A percentile compares a stretch with the other conserved stretches of the same genome.
phyloP scores from a whole-genome alignment of 2,329 filamentous ascomycete species.

The Trichoderma citrinoviride region DNA sequence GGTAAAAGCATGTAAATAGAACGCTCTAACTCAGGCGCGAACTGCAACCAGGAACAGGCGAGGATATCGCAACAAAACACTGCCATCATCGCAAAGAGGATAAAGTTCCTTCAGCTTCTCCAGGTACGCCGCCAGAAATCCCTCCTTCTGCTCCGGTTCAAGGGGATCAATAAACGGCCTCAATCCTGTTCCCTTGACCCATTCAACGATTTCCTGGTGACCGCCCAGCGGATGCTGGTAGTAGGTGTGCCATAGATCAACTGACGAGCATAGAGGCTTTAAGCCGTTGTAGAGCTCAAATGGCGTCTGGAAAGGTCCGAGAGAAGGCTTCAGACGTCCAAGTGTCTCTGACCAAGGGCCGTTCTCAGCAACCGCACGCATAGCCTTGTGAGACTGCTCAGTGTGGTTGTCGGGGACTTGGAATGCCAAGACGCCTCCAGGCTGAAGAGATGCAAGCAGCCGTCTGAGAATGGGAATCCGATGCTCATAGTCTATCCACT shows the following conservation, averaged over 20 bases:
- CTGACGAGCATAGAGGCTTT: constrained; percentile 38
- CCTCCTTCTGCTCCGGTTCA: constrained; percentile 38
- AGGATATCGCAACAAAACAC: constrained; percentile 54
- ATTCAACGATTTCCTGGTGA: constrained; percentile 54
- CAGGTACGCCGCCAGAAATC: constrained; percentile 49
- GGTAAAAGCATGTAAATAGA: background rate
- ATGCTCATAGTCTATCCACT: constrained; percentile 49
- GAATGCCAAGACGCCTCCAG: constrained; percentile 52
- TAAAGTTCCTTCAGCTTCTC: constrained; percentile 44
- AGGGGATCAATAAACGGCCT: constrained; percentile 53
- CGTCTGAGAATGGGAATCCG: constrained; percentile 46
- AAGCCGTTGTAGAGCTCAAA: constrained; percentile 50
- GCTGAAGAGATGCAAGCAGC: constrained; percentile 40
- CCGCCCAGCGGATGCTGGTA: constrained; percentile 53
- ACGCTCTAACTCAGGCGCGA: constrained; percentile 13
- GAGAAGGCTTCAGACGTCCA: constrained; percentile 35
- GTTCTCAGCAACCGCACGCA: constrained; percentile 43
- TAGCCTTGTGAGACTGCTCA: constrained; percentile 49
- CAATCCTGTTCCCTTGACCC: constrained; percentile 58
- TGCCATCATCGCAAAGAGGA: constrained; percentile 46
- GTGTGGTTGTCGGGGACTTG: constrained; percentile 50
- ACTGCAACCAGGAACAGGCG: constrained; percentile 54
- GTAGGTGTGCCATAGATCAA: constrained; percentile 54
- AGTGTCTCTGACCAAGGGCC: constrained; percentile 39
- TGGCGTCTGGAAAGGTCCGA: constrained; percentile 49